These are phyloP conservation scores for Sclerotinia minor DNA, from an alignment of 2,329 filamentous ascomycete species.

Conservation along the genomic window DNA sequence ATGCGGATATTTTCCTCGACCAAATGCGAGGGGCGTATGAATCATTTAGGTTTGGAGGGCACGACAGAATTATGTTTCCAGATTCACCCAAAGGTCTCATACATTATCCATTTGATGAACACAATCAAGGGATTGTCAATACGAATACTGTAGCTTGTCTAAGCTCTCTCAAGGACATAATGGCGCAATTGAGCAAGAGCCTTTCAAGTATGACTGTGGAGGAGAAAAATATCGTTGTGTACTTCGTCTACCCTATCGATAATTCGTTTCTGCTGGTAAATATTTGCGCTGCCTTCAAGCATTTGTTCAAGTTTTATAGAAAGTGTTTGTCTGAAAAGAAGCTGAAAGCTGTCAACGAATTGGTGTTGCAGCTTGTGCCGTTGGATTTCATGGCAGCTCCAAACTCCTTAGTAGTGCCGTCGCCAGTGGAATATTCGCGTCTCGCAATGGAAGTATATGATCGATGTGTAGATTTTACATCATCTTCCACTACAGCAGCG, in stretches of 20 bases:
- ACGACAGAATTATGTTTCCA: slow-evolving; percentile 48
- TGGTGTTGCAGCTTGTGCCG: slow-evolving; percentile 77
- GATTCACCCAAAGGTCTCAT: slow-evolving; percentile 42
- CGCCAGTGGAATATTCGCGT: slow-evolving; percentile 58
- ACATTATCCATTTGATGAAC: slow-evolving; percentile 36
- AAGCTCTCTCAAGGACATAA: slow-evolving; percentile 38
- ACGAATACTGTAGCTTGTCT: slow-evolving; percentile 28
- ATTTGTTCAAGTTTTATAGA: slow-evolving; percentile 66
- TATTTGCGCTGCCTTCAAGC: slow-evolving; percentile 72
- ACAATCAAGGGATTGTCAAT: slow-evolving; percentile 44
- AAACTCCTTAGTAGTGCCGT: slow-evolving; percentile 61
- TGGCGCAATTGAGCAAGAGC: slow-evolving; percentile 36
- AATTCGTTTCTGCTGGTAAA: slow-evolving; percentile 63
- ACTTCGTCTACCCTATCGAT: slow-evolving; percentile 70
- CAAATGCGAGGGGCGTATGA: slow-evolving; percentile 72
- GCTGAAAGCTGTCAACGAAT: slow-evolving; percentile 55
- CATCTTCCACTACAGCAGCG: slow-evolving; percentile 64
- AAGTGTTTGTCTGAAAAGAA: slow-evolving; percentile 52
- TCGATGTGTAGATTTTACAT: slow-evolving; percentile 62
- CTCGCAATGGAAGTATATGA: slow-evolving; percentile 77
- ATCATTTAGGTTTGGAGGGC: slow-evolving; percentile 68
- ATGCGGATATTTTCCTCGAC: slow-evolving; percentile 63
- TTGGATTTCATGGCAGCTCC: slow-evolving; percentile 65
- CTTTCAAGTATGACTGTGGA: slow-evolving; percentile 42
- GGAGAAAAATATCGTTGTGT: slow-evolving; percentile 67